Conservation (phyloP, 805 yeast species). For the Wickerhamiella domercqiae region DNA sequence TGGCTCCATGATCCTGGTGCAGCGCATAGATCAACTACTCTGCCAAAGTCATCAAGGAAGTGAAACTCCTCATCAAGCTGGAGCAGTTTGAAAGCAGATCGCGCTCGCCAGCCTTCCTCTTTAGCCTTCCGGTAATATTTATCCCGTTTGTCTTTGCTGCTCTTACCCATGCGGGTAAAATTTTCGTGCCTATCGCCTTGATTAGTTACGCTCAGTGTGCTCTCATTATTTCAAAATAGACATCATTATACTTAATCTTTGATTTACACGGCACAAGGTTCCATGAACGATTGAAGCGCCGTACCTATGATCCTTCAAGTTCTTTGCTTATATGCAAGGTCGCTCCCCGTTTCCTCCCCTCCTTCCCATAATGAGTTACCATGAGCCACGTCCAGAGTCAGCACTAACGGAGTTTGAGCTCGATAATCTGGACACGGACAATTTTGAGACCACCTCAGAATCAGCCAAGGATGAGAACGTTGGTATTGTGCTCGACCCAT, state of each 20-base stretch:
- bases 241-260: too few species aligned
- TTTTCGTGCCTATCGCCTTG: not conserved
- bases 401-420: conserved; percentile 1
- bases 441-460: not conserved
- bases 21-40: conserved; percentile 95
- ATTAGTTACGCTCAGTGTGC: not conserved
- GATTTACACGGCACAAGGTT: too few species aligned
- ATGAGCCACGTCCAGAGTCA: too few species aligned
- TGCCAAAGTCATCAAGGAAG: conserved; percentile 48
- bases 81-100: conserved; percentile 86
- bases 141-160: conserved; percentile 89
- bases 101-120: conserved; percentile 95
- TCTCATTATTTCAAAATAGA: too few species aligned
- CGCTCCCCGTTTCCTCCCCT: too few species aligned
- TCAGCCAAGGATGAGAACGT: too few species aligned
- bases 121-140: conserved; percentile 76
- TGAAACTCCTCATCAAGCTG: conserved; percentile 86
- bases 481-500: too few species aligned
- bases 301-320: too few species aligned
- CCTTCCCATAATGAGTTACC: not conserved
- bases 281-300: too few species aligned
- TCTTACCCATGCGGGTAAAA: conserved; percentile 63
- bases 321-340: too few species aligned
- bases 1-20: conserved; percentile 99
- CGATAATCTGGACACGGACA: not conserved